Conservation (phyloP, 1,284 basidiomycete genomes). For the Ceratobasidium sp. region DNA sequence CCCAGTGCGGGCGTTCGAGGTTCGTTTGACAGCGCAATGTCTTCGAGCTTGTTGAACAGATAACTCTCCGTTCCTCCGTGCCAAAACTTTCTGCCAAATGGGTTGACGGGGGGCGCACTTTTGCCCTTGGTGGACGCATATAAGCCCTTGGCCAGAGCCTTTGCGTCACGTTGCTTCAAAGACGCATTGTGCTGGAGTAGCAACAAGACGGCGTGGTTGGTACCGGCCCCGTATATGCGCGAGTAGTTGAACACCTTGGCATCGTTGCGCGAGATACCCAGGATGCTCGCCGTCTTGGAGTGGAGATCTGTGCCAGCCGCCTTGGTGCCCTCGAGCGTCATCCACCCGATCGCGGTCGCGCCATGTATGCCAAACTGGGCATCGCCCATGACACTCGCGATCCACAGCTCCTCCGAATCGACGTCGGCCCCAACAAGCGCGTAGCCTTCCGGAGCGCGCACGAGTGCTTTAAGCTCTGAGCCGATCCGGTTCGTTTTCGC, state of each 20-base stretch:
- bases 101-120: slow-evolving; percentile 75
- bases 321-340: slow-evolving; percentile 99
- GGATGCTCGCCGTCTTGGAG: slow-evolving; percentile 94
- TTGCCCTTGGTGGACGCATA: slow-evolving; percentile 96
- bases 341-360: slow-evolving; percentile 98
- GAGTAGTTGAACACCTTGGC: slow-evolving; percentile 99
- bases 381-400: slow-evolving; percentile 98
- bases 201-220: slow-evolving; percentile 91
- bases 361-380: slow-evolving; percentile 98
- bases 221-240: slow-evolving; percentile 97
- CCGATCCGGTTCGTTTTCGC: slow-evolving; percentile 98
- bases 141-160: slow-evolving; percentile 83
- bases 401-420: slow-evolving; percentile 99
- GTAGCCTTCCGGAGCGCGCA: slow-evolving; percentile 92
- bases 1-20: slow-evolving; percentile 94
- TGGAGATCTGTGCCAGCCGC: slow-evolving; percentile 95
- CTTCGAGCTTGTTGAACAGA: slow-evolving; percentile 99
- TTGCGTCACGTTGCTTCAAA: slow-evolving; percentile 83
- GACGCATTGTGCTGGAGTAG: slow-evolving; percentile 87
- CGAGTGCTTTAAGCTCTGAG: slow-evolving; percentile 97
- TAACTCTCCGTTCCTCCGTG: slow-evolving; percentile 96
- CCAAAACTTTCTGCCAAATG: slow-evolving; percentile 90
- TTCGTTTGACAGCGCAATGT: slow-evolving; percentile 87
- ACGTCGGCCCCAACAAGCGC: slow-evolving; percentile 98
- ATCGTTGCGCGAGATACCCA: slow-evolving; percentile 93